Evolutionary conservation across 192 early-diverging fungal genomes (phyloP), one percentile per base, ranked within the genome.

Genomic region (Backusella mclennaniae): DNA sequence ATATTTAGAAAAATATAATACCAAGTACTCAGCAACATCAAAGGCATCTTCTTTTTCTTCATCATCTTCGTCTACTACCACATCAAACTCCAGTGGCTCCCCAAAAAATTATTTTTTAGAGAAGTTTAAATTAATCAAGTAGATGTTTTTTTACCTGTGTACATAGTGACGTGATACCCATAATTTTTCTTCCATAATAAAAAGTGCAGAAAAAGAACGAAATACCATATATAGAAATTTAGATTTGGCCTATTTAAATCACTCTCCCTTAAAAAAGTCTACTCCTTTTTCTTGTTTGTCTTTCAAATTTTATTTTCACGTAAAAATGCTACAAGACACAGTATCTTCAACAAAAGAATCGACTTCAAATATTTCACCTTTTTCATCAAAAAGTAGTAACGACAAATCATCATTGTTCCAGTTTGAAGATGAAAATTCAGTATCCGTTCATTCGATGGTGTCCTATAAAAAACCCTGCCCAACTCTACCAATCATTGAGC

Each of bases 51-150:
- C 21, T 26, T 63, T 63, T 63, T 63, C 56, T 12, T 63, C 56
- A 4, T 59, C 56, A 63, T 63, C 11, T n/a, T 63, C 56, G 4
- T 63, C 56, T 9, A 21, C 53, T 56, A 21, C 53, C 26, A 29
- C 23, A 3, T 63, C 23, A 29, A 11, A 29, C 26, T 63, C 9
- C 26, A 63, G 23, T 14, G 12, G 26, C 11, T 63, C 56, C 29
- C 56, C 56, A 63, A 63, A 29, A 29, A 23, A 63, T 11, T 63
- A 26, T 63, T 63, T 63, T 63, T 63, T 63, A 63, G 56, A 63
- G 29, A 63, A 63, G 12, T 14, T 63, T 23, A 63, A 63, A 29
- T 63, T 63, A 63, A 29, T 63, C 56, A 63, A 63, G 23, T 63
- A 63, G 56, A 29, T 63, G 8, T 14, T 63, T 29, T 26, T 53